Base-by-base conservation (phyloP, 257 asterid species). In the Dorcoceras hygrometricum region DNA sequence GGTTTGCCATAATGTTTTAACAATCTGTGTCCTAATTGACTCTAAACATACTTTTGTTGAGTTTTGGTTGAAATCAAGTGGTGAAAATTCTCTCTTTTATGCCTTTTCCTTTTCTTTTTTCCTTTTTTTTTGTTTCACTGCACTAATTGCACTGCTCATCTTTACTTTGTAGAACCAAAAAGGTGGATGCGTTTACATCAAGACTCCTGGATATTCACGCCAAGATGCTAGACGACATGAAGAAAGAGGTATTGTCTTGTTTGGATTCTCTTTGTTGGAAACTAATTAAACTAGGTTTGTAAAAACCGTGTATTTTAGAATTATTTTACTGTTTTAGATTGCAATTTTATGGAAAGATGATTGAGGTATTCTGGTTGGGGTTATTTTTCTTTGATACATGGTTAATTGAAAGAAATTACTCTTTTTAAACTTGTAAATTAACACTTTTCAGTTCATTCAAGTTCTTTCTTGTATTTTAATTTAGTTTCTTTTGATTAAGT, bases 141-240 rank as follows among this genome's bases (percentile, higher is more conserved):
- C 34, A 10, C 59, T 67, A 67, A 67, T 81, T 70, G 36, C 22
- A 24, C 46, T 23, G 19, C 50, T 24, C 39, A 29, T 14, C 20
- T 67, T 43, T 58, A 50, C 24, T 56, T 54, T 74, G 78, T 83
- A 84, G 90, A 74, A 84, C 87, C 23, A 84, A 77, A 65, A 77
- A 72, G 26, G 90, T 55, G 20, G 90, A 84, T 67, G 72, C 72
- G 59, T 84, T 84, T 78, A 84, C 90, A 46, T 80, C 84, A 23
- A 82, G 84, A 70, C 87, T 84, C 62, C 76, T 84, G n/a, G 86
- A 82, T 73, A 82, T 84, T 73, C 90, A 84, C 54, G 76, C 87
- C 61, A 79, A 75, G 79, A 79, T 84, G 78, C 63, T 81, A 70
- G 85, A 75, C 23, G 65, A 76, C 82, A 77, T 81, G 81, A 84